Evolutionary conservation across 2,329 filamentous ascomycete species (phyloP), one percentile per base, ranked within the genome.

Genomic region (Metarhizium anisopliae): DNA sequence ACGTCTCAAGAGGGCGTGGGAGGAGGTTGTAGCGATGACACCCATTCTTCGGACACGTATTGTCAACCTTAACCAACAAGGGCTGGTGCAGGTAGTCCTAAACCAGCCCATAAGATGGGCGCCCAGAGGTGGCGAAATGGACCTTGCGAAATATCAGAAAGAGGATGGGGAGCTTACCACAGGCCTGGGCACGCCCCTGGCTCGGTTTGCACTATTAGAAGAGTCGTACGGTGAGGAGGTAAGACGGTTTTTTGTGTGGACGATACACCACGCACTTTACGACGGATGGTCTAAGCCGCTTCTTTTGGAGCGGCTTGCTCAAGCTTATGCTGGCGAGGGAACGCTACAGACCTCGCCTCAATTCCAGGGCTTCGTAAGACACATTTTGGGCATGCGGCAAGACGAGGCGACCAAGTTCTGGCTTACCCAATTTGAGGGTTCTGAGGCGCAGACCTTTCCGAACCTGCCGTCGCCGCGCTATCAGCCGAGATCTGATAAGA

Each of bases 211-310:
- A 4, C 51, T 62, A 4, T 43, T 62, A 4, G 25, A 47, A 4
- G 51, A 13, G 2, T 32, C 30, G 5, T 4, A n/a, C 0, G 50
- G 43, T 14, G 51, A 55, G 2, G 25, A 52, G 2, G 36, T 11
- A 10, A 51, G 18, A 16, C 53, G 43, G 4, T 52, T 25, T 4
- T 56, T 64, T 18, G 32, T 61, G 20, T 64, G 56, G 60, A 58
- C 56, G 8, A 58, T 63, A 14, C 63, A 65, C 47, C 78, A 81
- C 58, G 72, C 72, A 8, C 62, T 80, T 0, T 81, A 80, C 55
- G 78, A 81, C 54, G 77, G 77, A n/a, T 79, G 76, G 76, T 75
- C 72, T 0, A 72, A 77, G 70, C 70, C 72, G 3, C 63, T 77
- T 7, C 52, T 66, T 5, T 47, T 66, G 14, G 55, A 59, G 14